Evolutionary conservation across 75 land plant genomes (phyloP).

Genomic region (Picea glauca): DNA sequence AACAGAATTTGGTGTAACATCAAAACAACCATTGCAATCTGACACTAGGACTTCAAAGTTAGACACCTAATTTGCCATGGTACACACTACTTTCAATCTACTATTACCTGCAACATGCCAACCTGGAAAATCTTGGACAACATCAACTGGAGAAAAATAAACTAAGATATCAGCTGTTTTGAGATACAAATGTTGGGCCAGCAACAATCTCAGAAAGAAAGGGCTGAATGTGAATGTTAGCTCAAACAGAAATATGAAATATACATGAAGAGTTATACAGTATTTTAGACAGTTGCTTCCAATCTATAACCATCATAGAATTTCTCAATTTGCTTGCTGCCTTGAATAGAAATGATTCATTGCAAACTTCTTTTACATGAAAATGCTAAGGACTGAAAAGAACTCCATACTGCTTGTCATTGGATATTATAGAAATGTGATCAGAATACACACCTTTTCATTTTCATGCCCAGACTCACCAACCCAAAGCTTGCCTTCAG

Average conservation of each 20-base stretch:
- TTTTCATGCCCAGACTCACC: conserved; percentile 97
- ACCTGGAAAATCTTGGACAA: background rate
- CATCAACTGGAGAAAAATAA: background rate
- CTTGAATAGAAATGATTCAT: background rate
- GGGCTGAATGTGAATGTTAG: background rate
- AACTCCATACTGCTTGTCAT: background rate
- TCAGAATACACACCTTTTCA: conserved; percentile 56
- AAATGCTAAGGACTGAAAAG: background rate
- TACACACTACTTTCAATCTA: too few species aligned
- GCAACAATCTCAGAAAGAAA: background rate
- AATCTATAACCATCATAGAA: background rate
- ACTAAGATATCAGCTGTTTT: background rate
- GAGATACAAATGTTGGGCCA: background rate
- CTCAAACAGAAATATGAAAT: background rate
- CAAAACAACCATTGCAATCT: too few species aligned
- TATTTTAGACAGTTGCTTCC: too few species aligned
- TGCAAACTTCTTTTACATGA: background rate
- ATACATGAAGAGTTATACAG: too few species aligned
- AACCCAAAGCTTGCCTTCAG: conserved; percentile 88
- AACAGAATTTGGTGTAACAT: too few species aligned
- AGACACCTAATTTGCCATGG: too few species aligned
- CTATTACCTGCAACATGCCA: background rate
- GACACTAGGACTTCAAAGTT: too few species aligned
- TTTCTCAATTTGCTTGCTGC: background rate
- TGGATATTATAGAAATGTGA: background rate